Percentiles rank a stretch among this genome's conserved stretches.
Evolutionary conservation across 345 rosid genomes (phyloP).

Genomic region (Citrus reticulata): DNA sequence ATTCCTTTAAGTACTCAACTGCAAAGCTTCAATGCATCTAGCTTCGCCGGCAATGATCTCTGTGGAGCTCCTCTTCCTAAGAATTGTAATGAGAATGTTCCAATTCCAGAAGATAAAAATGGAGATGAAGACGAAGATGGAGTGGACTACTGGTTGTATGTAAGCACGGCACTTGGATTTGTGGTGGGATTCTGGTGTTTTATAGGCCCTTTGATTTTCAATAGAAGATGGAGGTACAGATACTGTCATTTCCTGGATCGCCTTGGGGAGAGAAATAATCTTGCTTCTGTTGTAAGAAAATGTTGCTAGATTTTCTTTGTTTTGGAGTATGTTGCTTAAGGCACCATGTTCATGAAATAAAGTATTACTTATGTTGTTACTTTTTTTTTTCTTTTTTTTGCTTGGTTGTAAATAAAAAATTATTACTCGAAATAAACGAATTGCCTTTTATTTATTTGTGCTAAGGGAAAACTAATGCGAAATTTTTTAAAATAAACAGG

Average conservation of each 20-base stretch:
- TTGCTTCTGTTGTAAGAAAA: not conserved
- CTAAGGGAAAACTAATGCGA: not conserved
- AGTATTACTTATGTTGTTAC: not conserved
- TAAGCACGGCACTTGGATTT: not conserved
- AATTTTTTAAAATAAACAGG: not conserved
- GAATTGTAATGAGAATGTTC: not conserved
- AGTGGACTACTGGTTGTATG: not conserved
- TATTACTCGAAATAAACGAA: not conserved
- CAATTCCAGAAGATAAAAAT: not conserved
- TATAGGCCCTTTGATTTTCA: not conserved
- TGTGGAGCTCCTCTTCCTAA: not conserved
- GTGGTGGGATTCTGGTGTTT: not conserved
- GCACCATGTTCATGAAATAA: not conserved
- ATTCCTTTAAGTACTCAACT: not conserved
- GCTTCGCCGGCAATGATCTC: not conserved
- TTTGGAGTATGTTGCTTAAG: not conserved
- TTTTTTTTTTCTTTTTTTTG: too few species aligned
- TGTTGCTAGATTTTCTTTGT: not conserved
- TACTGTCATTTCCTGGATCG: not conserved
- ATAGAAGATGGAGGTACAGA: not conserved
- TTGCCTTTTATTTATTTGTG: not conserved
- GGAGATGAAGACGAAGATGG: not conserved
- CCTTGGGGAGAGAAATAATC: not conserved
- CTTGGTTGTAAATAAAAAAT: too few species aligned
- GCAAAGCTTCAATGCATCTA: not conserved